Conservation (phyloP, 1,284 basidiomycete genomes). For the Trichosporon inkin region DNA sequence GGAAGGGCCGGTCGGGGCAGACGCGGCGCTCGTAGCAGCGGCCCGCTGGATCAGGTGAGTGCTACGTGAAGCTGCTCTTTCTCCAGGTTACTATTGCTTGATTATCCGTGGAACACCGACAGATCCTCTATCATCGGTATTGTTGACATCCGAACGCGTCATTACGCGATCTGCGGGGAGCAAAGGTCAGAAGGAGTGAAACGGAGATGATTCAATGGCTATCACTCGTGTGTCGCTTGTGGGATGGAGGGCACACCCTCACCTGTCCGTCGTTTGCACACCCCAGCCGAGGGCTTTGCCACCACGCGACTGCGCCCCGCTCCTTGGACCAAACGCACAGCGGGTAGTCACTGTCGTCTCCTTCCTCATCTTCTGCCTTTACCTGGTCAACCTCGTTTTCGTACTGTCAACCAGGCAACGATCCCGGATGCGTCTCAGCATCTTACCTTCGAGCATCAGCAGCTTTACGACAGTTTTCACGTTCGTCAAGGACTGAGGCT, state of each 20-base stretch:
- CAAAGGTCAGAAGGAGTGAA: not conserved
- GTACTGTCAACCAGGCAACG: not conserved
- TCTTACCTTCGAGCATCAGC: not conserved
- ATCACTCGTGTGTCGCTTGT: not conserved
- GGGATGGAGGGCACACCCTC: not conserved
- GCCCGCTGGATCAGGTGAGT: conserved; percentile 6
- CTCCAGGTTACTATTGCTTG: conserved; percentile 5
- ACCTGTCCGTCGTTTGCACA: no score
- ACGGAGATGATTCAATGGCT: not conserved
- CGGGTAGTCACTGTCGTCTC: not conserved
- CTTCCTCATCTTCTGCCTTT: not conserved
- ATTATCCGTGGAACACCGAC: not conserved
- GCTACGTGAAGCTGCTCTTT: conserved; percentile 6
- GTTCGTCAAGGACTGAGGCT: not conserved
- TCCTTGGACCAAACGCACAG: no score
- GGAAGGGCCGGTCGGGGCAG: not conserved
- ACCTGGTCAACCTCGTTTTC: not conserved
- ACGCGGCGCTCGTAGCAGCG: not conserved
- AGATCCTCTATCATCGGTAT: not conserved
- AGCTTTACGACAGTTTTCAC: not conserved
- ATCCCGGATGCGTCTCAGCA: conserved; percentile 5
- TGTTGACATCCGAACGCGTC: not conserved
- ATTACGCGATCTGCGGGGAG: not conserved
- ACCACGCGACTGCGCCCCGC: not conserved
- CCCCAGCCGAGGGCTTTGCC: not conserved